Percentiles rank a stretch among this genome's conserved stretches.
Conservation (phyloP, 345 rosid species). For the Punica granatum region DNA sequence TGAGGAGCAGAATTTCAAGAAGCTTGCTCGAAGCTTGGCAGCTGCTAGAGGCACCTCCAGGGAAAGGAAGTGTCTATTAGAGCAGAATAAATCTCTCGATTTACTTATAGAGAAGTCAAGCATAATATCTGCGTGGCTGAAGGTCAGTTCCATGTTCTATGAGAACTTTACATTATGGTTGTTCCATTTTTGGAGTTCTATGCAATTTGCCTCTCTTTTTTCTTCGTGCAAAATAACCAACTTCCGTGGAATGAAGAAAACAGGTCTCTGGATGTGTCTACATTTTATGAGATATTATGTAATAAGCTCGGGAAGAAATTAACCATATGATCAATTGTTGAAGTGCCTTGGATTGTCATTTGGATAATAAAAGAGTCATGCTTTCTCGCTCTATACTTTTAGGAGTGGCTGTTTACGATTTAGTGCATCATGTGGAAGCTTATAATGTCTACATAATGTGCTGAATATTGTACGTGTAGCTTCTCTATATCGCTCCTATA, state of each 20-base stretch:
- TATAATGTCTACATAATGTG: not conserved
- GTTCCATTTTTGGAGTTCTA: not conserved
- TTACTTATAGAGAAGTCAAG: conserved; percentile 74
- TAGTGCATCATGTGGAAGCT: not conserved
- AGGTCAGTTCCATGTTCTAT: conserved; percentile 31
- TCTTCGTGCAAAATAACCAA: not conserved
- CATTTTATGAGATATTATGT: not conserved
- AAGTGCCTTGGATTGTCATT: not conserved
- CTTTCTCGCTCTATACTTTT: not conserved
- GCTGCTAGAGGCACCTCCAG: conserved; percentile 50
- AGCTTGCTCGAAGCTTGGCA: conserved; percentile 44
- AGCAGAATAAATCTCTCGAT: conserved; percentile 57
- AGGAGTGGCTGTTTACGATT: not conserved
- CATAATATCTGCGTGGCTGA: conserved; percentile 60
- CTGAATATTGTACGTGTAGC: not conserved
- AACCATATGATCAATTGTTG: not conserved
- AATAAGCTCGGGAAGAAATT: not conserved
- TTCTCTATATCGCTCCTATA: not conserved
- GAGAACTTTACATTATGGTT: not conserved
- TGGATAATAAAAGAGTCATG: not conserved
- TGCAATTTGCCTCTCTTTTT: not conserved
- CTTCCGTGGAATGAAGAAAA: not conserved
- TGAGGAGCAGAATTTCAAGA: conserved; percentile 83
- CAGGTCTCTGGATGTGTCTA: not conserved
- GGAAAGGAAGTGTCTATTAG: conserved; percentile 63